These are phyloP conservation scores for Stephania cephalantha DNA, from an alignment of 164 flowering plant species.

Conservation along the genomic window DNA sequence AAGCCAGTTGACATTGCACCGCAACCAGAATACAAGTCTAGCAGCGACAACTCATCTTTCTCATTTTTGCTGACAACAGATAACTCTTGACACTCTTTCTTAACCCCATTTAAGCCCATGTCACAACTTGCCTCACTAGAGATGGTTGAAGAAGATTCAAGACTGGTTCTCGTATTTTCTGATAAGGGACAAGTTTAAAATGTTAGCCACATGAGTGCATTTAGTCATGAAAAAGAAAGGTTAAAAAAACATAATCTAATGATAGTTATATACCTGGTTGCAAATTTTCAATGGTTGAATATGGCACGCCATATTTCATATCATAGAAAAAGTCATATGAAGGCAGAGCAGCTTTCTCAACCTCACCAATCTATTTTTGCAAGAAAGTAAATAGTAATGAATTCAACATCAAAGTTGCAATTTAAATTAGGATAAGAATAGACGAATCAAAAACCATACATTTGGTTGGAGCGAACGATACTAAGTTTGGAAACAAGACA, in stretches of 20 bases:
- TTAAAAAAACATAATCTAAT: background rate
- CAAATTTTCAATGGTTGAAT: slow-evolving; percentile 33
- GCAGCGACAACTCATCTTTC: slow-evolving; percentile 27
- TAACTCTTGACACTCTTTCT: slow-evolving; percentile 4
- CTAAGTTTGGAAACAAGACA: slow-evolving; percentile 46
- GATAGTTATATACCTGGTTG: slow-evolving; percentile 23
- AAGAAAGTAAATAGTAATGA: background rate
- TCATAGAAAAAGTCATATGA: slow-evolving; percentile 56
- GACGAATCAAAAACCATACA: slow-evolving; percentile 22
- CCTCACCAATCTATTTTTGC: slow-evolving; percentile 30
- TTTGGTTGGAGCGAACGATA: slow-evolving; percentile 28
- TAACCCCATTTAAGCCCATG: background rate
- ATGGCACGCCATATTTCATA: slow-evolving; percentile 37
- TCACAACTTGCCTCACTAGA: slow-evolving; percentile 25
- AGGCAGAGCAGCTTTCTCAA: slow-evolving; percentile 18
- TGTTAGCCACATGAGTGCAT: too few relatives aligned
- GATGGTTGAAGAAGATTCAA: slow-evolving; percentile 30
- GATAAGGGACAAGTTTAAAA: background rate
- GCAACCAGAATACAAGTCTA: slow-evolving; percentile 84
- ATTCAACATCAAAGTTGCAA: too few relatives aligned
- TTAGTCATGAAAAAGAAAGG: too few relatives aligned
- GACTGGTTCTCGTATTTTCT: slow-evolving; percentile 15
- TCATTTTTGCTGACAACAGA: background rate
- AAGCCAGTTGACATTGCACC: slow-evolving; percentile 94
- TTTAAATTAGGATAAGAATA: background rate